Evolutionary conservation across 2,329 filamentous ascomycete genomes (phyloP).

Genomic region (Curvularia sp.): DNA sequence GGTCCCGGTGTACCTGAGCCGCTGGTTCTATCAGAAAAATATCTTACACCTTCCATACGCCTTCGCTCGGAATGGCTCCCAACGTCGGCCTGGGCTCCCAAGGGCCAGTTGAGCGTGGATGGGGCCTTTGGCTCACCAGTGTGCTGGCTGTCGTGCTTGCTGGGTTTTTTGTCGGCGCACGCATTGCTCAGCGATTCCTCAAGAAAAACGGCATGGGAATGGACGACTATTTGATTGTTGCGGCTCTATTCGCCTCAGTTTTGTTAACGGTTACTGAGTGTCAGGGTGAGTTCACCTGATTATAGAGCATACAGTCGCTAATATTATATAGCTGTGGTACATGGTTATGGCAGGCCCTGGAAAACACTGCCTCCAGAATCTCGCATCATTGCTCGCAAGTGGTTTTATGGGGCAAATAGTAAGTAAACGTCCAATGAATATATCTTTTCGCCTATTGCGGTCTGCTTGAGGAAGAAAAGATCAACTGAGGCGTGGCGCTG

Average conservation of each 20-base stretch:
- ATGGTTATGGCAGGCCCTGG: constrained; percentile 32
- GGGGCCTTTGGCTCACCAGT: constrained; percentile 32
- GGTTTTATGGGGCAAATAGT: constrained; percentile 43
- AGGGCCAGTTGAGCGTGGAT: constrained; percentile 30
- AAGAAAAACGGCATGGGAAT: constrained; percentile 28
- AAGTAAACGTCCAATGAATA: not conserved
- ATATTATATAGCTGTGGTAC: constrained; percentile 27
- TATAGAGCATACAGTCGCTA: not conserved
- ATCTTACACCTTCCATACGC: not conserved
- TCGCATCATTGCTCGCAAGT: constrained; percentile 30
- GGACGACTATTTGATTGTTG: constrained; percentile 37
- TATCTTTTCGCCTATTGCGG: not conserved
- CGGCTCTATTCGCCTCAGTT: constrained; percentile 26
- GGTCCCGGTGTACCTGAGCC: constrained; percentile 4
- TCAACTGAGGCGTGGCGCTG: not conserved
- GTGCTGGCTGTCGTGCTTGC: constrained; percentile 30
- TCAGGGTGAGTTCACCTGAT: constrained; percentile 24
- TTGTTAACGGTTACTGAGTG: constrained; percentile 33
- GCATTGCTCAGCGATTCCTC: constrained; percentile 26
- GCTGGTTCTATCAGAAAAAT: not conserved
- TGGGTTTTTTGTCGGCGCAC: constrained; percentile 26
- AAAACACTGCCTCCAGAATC: constrained; percentile 19
- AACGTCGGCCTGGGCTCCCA: constrained; percentile 35
- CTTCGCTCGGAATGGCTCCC: constrained; percentile 24
- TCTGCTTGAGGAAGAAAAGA: not conserved